Evolutionary conservation across 345 rosid species (phyloP), one percentile per base, ranked within the genome.

Genomic region (Reutealis trisperma): DNA sequence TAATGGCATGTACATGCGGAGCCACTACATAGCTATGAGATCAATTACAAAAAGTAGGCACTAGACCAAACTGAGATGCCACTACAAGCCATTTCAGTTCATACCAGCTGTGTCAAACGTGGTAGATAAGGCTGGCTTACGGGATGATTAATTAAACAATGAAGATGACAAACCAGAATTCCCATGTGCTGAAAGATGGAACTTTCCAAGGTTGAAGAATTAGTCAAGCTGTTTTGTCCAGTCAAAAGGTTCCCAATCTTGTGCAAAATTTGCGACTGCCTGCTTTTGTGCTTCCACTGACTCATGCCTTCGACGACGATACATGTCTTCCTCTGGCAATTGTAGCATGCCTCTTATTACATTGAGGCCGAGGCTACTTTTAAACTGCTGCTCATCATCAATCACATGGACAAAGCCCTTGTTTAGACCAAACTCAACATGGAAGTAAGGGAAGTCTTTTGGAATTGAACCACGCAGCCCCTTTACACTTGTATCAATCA

Each of bases 381-480:
- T 92, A 73, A 94, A 93, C 81, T 91, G 92, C 27, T 81, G 81
- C 82, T 96, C 97, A 3, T 96, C 97, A 11, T 96, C 99, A n/a
- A 96, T 96, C 75, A 92, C 99, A 45, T 96, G 98, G 76, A 85
- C 99, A 62, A 93, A 92, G 8, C 99, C 97, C 84, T 69, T 90
- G 63, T 84, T 87, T 51, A 92, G 79, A 70, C 98, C 97, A 32
- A 96, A 93, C 85, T 96, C 98, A 5, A 93, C 98, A 27, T 92
- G 98, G 81, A 93, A 96, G 84, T 95, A 95, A 1, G 98, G 98
- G 72, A 95, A 95, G 72, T 93, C 89, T 86, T 92, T 92, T 0
- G 99, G 97, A 24, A 95, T 92, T 41, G 98, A 93, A 67, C 86
- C 88, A 13, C 92, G 89, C 66, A 96, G 79, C 71, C 99, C 98